phyloP scores from a whole-genome alignment of 257 asterid species.

The Nicotiana tomentosiformis region DNA sequence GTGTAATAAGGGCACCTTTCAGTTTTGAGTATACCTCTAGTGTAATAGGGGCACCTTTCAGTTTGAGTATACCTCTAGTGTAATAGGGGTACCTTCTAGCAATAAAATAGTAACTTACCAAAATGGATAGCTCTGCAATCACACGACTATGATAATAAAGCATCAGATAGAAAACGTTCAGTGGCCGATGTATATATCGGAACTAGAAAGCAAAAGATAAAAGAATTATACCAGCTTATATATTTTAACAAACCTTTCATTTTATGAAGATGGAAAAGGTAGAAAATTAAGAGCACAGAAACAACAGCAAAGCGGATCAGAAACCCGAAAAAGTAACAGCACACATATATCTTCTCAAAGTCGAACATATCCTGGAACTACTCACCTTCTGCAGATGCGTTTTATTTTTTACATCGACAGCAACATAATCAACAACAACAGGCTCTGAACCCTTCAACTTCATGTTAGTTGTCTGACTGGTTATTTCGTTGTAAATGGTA shows the following conservation, averaged over 20 bases:
- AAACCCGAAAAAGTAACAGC: not conserved
- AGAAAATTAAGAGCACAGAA: no score
- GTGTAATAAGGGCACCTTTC: not conserved
- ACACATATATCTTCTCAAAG: not conserved
- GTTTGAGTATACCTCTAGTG: no score
- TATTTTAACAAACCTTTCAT: not conserved
- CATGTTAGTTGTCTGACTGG: constrained; percentile 30
- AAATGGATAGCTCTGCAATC: not conserved
- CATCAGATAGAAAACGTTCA: not conserved
- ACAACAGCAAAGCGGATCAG: not conserved
- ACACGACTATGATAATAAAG: not conserved
- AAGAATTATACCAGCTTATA: not conserved
- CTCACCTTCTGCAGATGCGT: constrained; percentile 69
- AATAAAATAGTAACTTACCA: not conserved
- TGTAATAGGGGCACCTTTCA: no score
- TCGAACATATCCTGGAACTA: not conserved
- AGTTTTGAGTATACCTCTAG: no score
- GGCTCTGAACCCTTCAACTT: constrained; percentile 72
- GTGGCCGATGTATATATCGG: not conserved
- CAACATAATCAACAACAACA: constrained; percentile 75
- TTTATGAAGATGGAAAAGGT: no score
- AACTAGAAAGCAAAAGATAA: not conserved
- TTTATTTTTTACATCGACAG: constrained; percentile 70
- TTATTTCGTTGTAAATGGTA: constrained; percentile 52
- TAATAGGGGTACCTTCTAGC: not conserved